phyloP scores from a whole-genome alignment of 345 rosid species.

The Lumnitzera littorea region DNA sequence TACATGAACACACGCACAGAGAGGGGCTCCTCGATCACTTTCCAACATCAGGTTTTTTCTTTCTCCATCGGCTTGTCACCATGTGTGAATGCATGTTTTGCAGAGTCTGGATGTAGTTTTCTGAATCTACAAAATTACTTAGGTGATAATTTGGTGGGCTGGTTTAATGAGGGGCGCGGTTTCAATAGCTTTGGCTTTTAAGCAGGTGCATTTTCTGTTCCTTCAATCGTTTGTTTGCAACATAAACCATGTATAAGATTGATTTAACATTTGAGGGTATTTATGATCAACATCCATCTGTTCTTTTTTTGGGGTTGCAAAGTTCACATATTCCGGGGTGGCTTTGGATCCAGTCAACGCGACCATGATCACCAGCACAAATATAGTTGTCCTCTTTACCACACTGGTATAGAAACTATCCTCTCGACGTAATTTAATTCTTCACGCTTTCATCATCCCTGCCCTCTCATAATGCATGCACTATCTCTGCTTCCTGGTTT shows the following conservation, averaged over 20 bases:
- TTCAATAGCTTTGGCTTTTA: constrained; percentile 85
- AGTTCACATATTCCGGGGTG: constrained; percentile 74
- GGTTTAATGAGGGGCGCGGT: constrained; percentile 94
- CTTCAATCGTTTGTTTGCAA: not conserved
- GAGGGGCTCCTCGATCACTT: constrained; percentile 38
- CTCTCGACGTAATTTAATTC: not conserved
- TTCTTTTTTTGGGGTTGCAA: not conserved
- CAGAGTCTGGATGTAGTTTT: no score
- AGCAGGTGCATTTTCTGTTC: constrained; percentile 47
- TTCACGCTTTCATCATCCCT: not conserved
- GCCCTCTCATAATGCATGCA: not conserved
- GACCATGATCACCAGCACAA: constrained; percentile 62
- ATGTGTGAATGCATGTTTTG: no score
- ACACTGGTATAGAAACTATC: constrained; percentile 43
- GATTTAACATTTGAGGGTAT: not conserved
- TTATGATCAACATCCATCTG: not conserved
- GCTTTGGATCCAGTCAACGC: constrained; percentile 59
- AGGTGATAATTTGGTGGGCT: constrained; percentile 96
- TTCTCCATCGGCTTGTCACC: not conserved
- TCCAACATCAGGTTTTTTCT: constrained; percentile 55
- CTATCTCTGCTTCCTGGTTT: not conserved
- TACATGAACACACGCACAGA: constrained; percentile 39
- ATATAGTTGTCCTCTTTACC: constrained; percentile 58
- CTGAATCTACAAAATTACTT: not conserved
- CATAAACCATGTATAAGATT: not conserved